These are phyloP conservation scores for Microbotryum lychnidis-dioicae DNA, from an alignment of 1,284 basidiomycete species.

Conservation along the genomic window DNA sequence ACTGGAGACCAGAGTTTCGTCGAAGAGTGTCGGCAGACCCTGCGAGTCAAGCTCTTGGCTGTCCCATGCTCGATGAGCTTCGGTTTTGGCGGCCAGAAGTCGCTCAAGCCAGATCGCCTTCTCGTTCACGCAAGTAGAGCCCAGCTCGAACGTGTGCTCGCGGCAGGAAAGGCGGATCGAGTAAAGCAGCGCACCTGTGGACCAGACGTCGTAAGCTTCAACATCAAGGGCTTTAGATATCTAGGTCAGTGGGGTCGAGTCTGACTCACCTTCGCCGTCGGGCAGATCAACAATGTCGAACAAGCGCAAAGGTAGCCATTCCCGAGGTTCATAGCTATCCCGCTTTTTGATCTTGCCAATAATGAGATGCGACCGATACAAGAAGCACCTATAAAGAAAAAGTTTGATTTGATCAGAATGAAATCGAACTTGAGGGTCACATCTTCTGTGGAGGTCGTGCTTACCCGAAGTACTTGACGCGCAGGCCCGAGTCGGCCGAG, in stretches of 20 bases:
- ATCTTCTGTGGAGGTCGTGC: slow-evolving; percentile 38
- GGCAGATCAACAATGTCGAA: slow-evolving; percentile 32
- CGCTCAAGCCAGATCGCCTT: slow-evolving; percentile 68
- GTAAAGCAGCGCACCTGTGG: slow-evolving; percentile 61
- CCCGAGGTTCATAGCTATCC: slow-evolving; percentile 67
- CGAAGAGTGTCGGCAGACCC: slow-evolving; percentile 19
- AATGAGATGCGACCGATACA: slow-evolving; percentile 76
- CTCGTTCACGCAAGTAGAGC: slow-evolving; percentile 66
- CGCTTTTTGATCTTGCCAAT: slow-evolving; percentile 75
- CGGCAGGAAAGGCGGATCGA: slow-evolving; percentile 65
- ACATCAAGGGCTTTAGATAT: neutral
- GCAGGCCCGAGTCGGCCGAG: slow-evolving; percentile 34
- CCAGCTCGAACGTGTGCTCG: slow-evolving; percentile 68
- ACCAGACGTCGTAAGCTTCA: slow-evolving; percentile 3
- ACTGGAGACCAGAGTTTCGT: slow-evolving; percentile 25
- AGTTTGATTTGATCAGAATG: slow-evolving; percentile 56
- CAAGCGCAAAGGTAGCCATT: slow-evolving; percentile 64
- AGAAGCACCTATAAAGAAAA: slow-evolving; percentile 58
- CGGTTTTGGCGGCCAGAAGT: slow-evolving; percentile 8
- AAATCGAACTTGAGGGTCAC: slow-evolving; percentile 55
- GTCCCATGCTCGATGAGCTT: slow-evolving; percentile 16
- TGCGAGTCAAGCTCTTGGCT: slow-evolving; percentile 10
- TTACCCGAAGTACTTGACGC: slow-evolving; percentile 38
- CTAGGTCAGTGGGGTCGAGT: neutral
- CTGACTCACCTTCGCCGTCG: slow-evolving; percentile 33